Conservation (phyloP, 305 asterid species). For the Petunia hybrid region DNA sequence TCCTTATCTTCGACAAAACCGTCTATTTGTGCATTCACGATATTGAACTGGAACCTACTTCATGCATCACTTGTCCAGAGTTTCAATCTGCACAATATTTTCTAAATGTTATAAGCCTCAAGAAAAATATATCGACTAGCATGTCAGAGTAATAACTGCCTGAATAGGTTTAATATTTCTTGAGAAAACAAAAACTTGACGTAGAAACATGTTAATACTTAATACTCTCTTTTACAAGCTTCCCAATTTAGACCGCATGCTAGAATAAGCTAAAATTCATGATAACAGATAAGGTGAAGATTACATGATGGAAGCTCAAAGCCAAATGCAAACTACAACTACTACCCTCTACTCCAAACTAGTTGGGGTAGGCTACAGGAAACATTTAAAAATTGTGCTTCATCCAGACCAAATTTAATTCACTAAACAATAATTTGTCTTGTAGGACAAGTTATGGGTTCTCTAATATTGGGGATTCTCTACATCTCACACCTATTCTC, state of each 20-base stretch:
- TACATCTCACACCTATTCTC: background rate
- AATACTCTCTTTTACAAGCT: background rate
- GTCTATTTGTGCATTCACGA: background rate
- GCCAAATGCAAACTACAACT: background rate
- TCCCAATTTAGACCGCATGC: background rate
- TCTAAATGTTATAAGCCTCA: background rate
- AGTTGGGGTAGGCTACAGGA: background rate
- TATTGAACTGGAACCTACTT: background rate
- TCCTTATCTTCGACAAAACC: constrained; percentile 4
- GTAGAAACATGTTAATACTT: background rate
- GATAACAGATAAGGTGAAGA: background rate
- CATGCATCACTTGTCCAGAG: background rate
- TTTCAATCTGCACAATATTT: background rate
- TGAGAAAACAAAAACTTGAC: background rate
- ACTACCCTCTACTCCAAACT: background rate
- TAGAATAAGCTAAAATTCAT: background rate
- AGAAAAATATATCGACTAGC: background rate
- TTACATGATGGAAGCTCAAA: background rate
- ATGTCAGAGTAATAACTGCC: background rate
- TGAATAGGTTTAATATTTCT: background rate
- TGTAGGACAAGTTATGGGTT: background rate
- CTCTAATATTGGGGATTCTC: background rate
- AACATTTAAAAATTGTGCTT: background rate
- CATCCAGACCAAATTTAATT: background rate
- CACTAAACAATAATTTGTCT: background rate